Base-by-base conservation (phyloP, 2,329 filamentous ascomycete species). In the Colletotrichum camelliae region DNA sequence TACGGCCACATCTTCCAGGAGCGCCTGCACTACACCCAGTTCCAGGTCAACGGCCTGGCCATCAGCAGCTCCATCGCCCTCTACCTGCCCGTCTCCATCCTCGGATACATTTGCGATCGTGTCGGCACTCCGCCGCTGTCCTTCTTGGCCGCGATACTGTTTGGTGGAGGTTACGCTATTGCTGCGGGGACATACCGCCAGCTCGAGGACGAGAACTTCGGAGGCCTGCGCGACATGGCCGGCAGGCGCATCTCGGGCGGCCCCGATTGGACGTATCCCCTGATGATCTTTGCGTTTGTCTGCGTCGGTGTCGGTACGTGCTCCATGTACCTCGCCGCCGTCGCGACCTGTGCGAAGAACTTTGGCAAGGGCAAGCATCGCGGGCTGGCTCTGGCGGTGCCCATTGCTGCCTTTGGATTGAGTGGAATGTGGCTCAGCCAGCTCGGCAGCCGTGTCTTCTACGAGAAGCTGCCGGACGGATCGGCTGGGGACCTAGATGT, bases 331-430 rank as follows among this genome's bases (percentile, higher is more conserved):
- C 89, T 98, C 72, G 91, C 93, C 67, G 94, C 95, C 3, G 94
- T 99, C n/a, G 96, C 96, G 8, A 98, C 96, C 0, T 98, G 96
- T 82, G 97, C 97, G 43, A 99, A 99, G 91, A 99, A 98, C 86
- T 99, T 98, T 85, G 96, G 96, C 65, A 93, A 94, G 76, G 95
- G 96, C 5, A 94, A 93, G 81, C 93, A 97, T 81, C 94, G 96
- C 80, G 97, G 97, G 0, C 87, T 99, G 67, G 96, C 97, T 76
- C 89, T 99, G 71, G 96, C 96, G 2, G 89, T 95, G 75, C 97
- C 97, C 2, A 98, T 98, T 83, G 95, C 97, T 1, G 94, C 95
- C 8, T 98, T 98, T 83, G 97, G 97, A 0, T 85, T 99, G 72
- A 98, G 96, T 81, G 96, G 96, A 64, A 96, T 99, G 94, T 98